phyloP scores from a whole-genome alignment of 257 asterid species.

The Ilex asprella region DNA sequence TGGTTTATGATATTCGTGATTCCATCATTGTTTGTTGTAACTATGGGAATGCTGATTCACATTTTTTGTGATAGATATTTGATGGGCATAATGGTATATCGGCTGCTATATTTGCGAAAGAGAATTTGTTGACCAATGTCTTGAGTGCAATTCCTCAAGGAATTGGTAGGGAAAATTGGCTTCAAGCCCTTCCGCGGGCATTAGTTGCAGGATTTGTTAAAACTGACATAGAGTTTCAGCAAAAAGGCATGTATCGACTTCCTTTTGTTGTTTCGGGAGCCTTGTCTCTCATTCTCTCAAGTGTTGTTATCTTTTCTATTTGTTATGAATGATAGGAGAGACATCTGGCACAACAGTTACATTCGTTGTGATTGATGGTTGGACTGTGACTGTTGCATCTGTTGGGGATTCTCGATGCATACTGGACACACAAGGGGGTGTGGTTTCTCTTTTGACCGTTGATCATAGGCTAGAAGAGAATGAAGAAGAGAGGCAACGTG shows the following conservation, averaged over 20 bases:
- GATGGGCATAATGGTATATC: constrained; percentile 98
- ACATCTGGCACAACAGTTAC: constrained; percentile 97
- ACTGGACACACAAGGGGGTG: constrained; percentile 91
- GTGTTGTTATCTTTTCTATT: constrained; percentile 18
- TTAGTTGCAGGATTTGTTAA: constrained; percentile 96
- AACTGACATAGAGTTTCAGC: constrained; percentile 95
- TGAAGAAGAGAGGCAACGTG: constrained; percentile 88
- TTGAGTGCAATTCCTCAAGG: constrained; percentile 83
- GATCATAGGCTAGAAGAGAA: constrained; percentile 95
- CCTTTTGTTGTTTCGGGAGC: not conserved
- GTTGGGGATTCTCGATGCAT: constrained; percentile 99
- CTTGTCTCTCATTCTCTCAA: constrained; percentile 1
- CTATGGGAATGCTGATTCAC: not conserved
- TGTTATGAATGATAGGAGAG: constrained; percentile 57
- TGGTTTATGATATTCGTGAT: not conserved
- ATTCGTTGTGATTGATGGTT: constrained; percentile 86
- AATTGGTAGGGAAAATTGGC: constrained; percentile 85
- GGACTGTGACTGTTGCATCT: constrained; percentile 99
- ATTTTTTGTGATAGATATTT: constrained; percentile 46
- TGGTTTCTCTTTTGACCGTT: constrained; percentile 79
- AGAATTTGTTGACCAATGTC: constrained; percentile 76
- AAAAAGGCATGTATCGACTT: constrained; percentile 39
- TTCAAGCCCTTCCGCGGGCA: constrained; percentile 92
- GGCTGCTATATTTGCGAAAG: constrained; percentile 95
- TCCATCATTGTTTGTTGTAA: constrained; percentile 2